A percentile compares a stretch with the other conserved stretches of the same genome.
Conservation (phyloP, 176 grass and related monocot species). For the Tuctoria greenei region DNA sequence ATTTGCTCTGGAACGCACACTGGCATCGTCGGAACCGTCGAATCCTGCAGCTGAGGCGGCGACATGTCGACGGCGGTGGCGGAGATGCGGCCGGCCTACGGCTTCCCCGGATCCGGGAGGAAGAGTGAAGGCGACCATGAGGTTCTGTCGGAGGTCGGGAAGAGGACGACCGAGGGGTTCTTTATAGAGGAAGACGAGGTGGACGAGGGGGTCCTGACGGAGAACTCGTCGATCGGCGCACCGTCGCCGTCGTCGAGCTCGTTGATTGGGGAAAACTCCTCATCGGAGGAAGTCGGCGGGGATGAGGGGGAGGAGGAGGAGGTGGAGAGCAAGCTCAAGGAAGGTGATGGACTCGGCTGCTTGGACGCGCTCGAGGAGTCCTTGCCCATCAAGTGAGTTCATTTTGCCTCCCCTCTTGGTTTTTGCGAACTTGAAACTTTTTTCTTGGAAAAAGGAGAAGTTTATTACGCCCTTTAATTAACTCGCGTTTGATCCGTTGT, state of each 20-base stretch:
- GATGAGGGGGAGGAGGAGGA: slow-evolving; percentile 40
- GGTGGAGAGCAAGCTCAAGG: slow-evolving; percentile 53
- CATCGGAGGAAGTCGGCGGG: slow-evolving; percentile 39
- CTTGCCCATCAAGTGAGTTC: slow-evolving; percentile 64
- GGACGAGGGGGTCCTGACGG: slow-evolving; percentile 37
- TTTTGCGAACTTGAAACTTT: neutral
- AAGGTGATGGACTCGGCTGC: slow-evolving; percentile 34
- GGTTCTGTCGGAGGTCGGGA: slow-evolving; percentile 1
- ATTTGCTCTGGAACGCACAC: slow-evolving; percentile 25
- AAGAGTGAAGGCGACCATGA: neutral
- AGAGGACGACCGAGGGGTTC: slow-evolving; percentile 44
- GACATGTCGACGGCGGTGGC: slow-evolving; percentile 48
- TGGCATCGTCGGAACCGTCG: slow-evolving; percentile 18
- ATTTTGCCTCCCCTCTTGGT: neutral
- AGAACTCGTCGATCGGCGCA: slow-evolving; percentile 43
- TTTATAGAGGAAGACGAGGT: slow-evolving; percentile 52
- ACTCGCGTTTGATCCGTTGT: neutral
- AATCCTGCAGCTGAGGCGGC: slow-evolving; percentile 25
- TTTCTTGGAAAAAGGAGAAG: neutral
- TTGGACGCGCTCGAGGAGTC: slow-evolving; percentile 58
- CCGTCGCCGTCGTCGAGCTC: slow-evolving; percentile 52
- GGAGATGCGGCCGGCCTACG: slow-evolving; percentile 25
- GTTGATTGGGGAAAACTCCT: slow-evolving; percentile 53
- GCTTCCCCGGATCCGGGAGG: slow-evolving; percentile 38
- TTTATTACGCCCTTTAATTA: slow-evolving; percentile 3